Evolutionary conservation across 2,329 filamentous ascomycete species (phyloP).

Genomic region (Mycosphaerella arachidis): DNA sequence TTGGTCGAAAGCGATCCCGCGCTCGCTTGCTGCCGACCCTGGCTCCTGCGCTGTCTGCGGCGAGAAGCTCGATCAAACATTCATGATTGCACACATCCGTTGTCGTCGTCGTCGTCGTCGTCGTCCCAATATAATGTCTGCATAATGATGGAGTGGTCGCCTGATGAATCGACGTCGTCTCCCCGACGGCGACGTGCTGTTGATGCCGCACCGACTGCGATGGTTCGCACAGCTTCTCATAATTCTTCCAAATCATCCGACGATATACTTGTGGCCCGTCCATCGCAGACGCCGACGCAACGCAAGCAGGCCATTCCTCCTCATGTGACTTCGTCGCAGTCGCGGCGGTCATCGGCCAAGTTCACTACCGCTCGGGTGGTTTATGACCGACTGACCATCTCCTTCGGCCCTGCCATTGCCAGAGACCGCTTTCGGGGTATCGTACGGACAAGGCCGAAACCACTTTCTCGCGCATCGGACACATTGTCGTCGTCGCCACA

Average conservation of each 20-base stretch:
- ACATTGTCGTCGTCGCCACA: neutral
- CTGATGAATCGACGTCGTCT: neutral
- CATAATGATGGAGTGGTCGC: neutral
- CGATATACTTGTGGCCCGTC: constrained; percentile 18
- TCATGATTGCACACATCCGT: neutral
- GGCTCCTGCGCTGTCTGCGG: neutral
- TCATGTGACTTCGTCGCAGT: neutral
- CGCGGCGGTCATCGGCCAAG: neutral
- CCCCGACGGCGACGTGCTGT: constrained; percentile 9
- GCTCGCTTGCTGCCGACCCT: neutral
- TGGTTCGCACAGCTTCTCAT: constrained; percentile 16
- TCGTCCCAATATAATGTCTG: neutral
- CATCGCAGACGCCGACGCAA: neutral
- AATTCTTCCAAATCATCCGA: constrained; percentile 24
- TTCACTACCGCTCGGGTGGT: neutral
- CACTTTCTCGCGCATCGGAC: constrained; percentile 4
- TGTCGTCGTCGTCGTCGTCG: neutral
- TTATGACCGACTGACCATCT: constrained; percentile 6
- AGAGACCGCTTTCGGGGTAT: constrained; percentile 13
- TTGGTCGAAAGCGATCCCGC: neutral
- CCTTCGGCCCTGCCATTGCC: constrained; percentile 9
- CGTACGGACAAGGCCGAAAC: constrained; percentile 10
- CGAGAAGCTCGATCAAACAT: neutral
- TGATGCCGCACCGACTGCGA: constrained; percentile 2
- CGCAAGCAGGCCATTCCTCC: neutral